Base-by-base conservation (phyloP, 139 green algal species). In the Chlamydomonas sp. region DNA sequence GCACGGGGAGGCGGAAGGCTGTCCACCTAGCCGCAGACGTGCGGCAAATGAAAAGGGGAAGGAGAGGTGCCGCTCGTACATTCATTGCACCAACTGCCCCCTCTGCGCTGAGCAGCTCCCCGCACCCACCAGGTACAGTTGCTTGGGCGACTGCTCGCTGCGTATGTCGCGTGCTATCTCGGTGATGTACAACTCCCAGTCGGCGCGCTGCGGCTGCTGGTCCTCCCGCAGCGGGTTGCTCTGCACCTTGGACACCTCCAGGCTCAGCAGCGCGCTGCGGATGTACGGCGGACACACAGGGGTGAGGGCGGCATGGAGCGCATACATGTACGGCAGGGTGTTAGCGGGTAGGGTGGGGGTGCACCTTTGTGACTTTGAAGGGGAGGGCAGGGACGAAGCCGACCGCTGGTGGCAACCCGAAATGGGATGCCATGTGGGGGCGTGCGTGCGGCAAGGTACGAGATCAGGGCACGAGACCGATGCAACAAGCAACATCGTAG, bases 181-280 rank as follows among this genome's bases (percentile, higher is more conserved):
- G 81, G 90, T 89, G 68, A 99, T 91, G 91, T 99, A 99, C 61
- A 96, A 84, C 93, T 99, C 97, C 97, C 97, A 99, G 90, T 99
- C 97, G 0, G 96, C 91, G 17, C 89, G 79, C 78, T 93, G 68
- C 60, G 96, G 94, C 68, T 83, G 76, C 93, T 91, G 87, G 68
- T 79, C 72, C 12, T 92, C 87, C 5, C 75, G 18, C 6, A 91
- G 77, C 18, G 86, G 85, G 72, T 84, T 86, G 18, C 78, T 59
- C 81, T 94, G 89, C 67, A 94, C 94, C 79, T 89, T 93, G 82
- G 91, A 95, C 77, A 95, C 91, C 92, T 99, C 97, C 64, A 99
- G 88, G n/a, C 86, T 91, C 68, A 99, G 94, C 89, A 99, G 91
- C 58, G 97, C 97, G 5, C 96, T 93, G 90, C 59, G 14, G 73